Evolutionary conservation across 805 yeast species (phyloP).

Genomic region (Saccharomycopsis malanga): DNA sequence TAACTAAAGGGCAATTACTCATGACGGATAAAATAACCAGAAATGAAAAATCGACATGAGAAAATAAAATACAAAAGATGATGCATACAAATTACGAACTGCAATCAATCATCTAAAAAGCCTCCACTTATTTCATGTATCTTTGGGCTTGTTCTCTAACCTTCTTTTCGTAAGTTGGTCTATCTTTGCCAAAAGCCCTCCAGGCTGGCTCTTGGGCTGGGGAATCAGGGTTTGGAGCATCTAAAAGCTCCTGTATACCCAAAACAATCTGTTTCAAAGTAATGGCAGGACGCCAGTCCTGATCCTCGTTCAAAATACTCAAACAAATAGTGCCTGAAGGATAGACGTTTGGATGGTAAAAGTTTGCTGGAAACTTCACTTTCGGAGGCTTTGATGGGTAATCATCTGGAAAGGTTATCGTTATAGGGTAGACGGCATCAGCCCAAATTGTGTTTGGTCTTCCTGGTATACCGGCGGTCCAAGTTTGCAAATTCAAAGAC

Average conservation of each 20-base stretch:
- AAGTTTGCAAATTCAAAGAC: conserved; percentile 68
- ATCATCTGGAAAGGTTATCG: conserved; percentile 78
- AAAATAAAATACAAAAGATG: no score
- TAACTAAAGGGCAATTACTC: no score
- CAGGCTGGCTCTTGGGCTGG: conserved; percentile 98
- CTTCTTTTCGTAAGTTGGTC: conserved; percentile 60
- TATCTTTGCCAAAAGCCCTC: conserved; percentile 72
- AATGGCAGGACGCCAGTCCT: conserved; percentile 98
- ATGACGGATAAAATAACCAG: no score
- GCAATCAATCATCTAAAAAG: no score
- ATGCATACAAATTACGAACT: no score
- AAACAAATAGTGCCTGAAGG: conserved; percentile 97
- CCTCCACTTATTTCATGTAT: conserved; percentile 48
- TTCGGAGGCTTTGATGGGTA: conserved; percentile 97
- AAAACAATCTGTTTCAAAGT: conserved; percentile 81
- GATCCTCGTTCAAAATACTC: conserved; percentile 86
- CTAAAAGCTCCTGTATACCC: conserved; percentile 88
- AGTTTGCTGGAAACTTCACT: conserved; percentile 79
- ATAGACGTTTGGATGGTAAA: conserved; percentile 95
- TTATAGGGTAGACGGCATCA: conserved; percentile 80
- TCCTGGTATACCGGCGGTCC: conserved; percentile 98
- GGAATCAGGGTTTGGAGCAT: conserved; percentile 86
- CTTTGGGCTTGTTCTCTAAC: conserved; percentile 75
- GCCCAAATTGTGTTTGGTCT: conserved; percentile 82
- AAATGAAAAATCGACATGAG: no score